These are phyloP conservation scores for Fistulinella cinereoalba DNA, from an alignment of 1,284 basidiomycete genomes.

Conservation along the genomic window DNA sequence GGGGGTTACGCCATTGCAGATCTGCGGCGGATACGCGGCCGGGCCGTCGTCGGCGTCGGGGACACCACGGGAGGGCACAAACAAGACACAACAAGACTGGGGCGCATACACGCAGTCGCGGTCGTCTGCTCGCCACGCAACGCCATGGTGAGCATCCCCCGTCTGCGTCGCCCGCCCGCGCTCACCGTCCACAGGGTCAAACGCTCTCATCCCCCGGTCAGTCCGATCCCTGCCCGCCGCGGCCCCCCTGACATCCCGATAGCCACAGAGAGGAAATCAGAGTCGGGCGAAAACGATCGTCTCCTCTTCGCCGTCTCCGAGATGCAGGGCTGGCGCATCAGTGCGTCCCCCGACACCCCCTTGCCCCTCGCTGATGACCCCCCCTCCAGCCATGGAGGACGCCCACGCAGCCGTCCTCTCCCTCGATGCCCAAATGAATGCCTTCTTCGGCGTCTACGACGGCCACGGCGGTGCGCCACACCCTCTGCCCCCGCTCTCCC, in stretches of 20 bases:
- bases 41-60: no score
- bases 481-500: slow-evolving; percentile 1
- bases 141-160: no score
- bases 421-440: slow-evolving; percentile 59
- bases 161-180: no score
- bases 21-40: no score
- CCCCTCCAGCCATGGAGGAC: slow-evolving; percentile 89
- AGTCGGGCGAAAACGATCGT: slow-evolving; percentile 74
- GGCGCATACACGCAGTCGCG: no score
- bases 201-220: slow-evolving; percentile 68
- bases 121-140: no score
- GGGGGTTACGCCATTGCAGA: no score
- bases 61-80: no score
- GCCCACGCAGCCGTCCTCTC: slow-evolving; percentile 84
- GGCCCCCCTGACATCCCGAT: slow-evolving; percentile 18
- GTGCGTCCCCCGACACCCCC: slow-evolving; percentile 56
- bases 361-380: slow-evolving; percentile 1
- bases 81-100: no score
- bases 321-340: slow-evolving; percentile 99
- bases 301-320: slow-evolving; percentile 86
- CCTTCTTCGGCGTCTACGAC: slow-evolving; percentile 97
- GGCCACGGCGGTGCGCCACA: slow-evolving; percentile 83
- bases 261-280: slow-evolving; percentile 86
- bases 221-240: no score
- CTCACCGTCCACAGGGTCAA: no score